Percentiles rank a stretch among this genome's conserved stretches.
phyloP scores from a whole-genome alignment of 1,139 yeast species.

The Hanseniaspora sp. region DNA sequence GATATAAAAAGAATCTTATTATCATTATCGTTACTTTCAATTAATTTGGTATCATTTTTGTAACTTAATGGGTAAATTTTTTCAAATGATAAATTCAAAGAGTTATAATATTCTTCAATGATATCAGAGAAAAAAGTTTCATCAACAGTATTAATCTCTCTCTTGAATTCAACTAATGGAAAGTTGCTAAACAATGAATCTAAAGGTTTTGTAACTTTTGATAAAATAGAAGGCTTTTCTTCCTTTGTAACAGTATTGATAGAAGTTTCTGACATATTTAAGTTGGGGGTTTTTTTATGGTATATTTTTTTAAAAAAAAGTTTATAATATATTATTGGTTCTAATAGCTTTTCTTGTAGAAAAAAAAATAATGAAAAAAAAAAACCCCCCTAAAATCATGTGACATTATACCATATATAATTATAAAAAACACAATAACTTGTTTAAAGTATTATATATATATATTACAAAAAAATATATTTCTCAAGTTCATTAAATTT shows the following conservation, averaged over 20 bases:
- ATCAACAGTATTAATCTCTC: not conserved
- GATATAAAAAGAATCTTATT: not conserved
- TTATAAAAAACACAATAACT: no score
- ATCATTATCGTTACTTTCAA: no score
- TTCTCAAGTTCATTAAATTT: not conserved
- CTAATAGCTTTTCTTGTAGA: no score
- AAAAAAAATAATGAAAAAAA: no score
- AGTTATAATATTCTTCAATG: slow-evolving; percentile 1
- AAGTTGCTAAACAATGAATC: not conserved
- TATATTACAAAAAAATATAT: no score
- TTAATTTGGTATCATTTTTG: not conserved
- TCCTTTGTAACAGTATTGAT: no score
- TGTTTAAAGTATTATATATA: no score
- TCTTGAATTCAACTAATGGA: not conserved
- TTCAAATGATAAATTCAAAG: not conserved
- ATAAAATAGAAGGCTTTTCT: not conserved
- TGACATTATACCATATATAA: no score
- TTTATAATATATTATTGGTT: no score
- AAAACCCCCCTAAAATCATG: no score
- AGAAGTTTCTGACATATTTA: no score
- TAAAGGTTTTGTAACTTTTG: not conserved
- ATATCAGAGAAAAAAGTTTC: not conserved
- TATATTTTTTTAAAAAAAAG: no score
- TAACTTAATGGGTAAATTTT: not conserved
- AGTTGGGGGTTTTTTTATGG: not conserved